phyloP scores from a whole-genome alignment of 116 monocot species.

The Zostera marina region DNA sequence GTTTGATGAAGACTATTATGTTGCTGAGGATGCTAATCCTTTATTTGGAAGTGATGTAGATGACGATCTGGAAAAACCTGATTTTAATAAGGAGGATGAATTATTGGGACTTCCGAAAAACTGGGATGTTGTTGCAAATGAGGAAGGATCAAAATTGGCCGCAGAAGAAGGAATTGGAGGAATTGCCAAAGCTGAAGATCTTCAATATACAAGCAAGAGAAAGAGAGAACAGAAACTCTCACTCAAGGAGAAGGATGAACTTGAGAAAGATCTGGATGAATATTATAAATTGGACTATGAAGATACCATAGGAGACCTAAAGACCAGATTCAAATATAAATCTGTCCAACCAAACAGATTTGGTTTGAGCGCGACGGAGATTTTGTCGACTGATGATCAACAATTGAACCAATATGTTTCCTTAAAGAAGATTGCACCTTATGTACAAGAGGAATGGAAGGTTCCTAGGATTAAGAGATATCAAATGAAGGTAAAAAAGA shows the following conservation, averaged over 20 bases:
- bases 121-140: constrained; percentile 33
- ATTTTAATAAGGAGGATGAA: constrained; percentile 89
- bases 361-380: constrained; percentile 54
- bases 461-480: constrained; percentile 26
- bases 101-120: constrained; percentile 65
- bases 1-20: constrained; percentile 59
- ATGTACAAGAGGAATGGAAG: constrained; percentile 74
- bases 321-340: constrained; percentile 81
- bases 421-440: constrained; percentile 74
- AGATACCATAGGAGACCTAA: constrained; percentile 81
- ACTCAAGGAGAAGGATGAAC: constrained; percentile 60
- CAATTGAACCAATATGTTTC: constrained; percentile 95
- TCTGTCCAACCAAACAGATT: constrained; percentile 45
- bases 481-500: constrained; percentile 52
- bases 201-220: constrained; percentile 21
- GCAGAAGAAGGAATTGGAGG: constrained; percentile 14
- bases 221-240: constrained; percentile 55
- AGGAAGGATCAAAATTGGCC: constrained; percentile 31
- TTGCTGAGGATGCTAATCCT: constrained; percentile 53
- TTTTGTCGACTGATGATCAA: constrained; percentile 58
- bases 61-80: constrained; percentile 57
- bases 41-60: constrained; percentile 57
- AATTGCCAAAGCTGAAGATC: constrained; percentile 13
- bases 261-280: constrained; percentile 91
- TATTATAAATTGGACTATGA: constrained; percentile 98